Evolutionary conservation across 176 grass and related monocot genomes (phyloP), one percentile per base, ranked within the genome.

Genomic region (Poa annua): DNA sequence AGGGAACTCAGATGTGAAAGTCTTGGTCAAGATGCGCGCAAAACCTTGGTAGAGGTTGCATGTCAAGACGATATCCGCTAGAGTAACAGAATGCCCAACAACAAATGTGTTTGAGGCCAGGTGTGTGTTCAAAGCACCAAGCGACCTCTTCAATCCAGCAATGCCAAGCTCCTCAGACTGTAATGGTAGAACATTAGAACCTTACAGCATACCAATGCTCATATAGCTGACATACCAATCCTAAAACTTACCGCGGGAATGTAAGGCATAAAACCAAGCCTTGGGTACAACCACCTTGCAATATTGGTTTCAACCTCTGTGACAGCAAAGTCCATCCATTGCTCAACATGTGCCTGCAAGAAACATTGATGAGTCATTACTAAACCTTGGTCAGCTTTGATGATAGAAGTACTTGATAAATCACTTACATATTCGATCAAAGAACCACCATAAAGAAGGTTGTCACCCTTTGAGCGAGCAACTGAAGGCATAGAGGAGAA

Each of bases 321-420:
- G 7, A 92, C 66, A 78, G 89, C 67, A 16, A 95, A 98, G 85
- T 98, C 96, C 24, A 90, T 88, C 96, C 96, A 98, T 65, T 98
- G 96, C 61, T 93, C 96, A 83, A 95, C 86, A 39, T 10, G 89
- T 17, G 93, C 89, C 96, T 98, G 70, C 33, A 79, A 81, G 32
- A 61, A 80, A 25, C 5, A 77, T 75, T 63, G 24, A 17, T 11
- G 3, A 47, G 20, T 68, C 84, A 51, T n/a, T 38, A 56, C 48
- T 13, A 75, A 19, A 32, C 9, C 53, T 50, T 8, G 11, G n/a
- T 52, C 22, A 45, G 25, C 33, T 36, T 44, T 16, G n/a, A 82
- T 61, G 44, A 32, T 49, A 35, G 2, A 66, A 62, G 24, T 53
- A 75, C 11, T 41, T 8, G 32, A 41, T 26, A 87, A 44, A 78